A percentile compares a stretch with the other conserved stretches of the same genome.
phyloP scores from a whole-genome alignment of 129 eudicot genomes.

The Escallonia rubra region DNA sequence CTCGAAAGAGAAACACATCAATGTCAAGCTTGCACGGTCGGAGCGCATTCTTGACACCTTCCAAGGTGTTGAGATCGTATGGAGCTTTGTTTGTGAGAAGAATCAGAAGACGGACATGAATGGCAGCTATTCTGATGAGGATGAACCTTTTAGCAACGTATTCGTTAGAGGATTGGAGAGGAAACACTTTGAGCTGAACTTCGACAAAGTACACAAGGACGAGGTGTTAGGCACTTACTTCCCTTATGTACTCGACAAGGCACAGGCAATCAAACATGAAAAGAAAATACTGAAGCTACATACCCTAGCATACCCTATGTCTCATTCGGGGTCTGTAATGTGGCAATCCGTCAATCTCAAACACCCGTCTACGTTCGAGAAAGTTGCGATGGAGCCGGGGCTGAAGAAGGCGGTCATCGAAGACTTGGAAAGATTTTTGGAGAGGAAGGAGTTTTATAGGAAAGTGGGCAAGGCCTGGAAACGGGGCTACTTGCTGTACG shows the following conservation, averaged over 20 bases:
- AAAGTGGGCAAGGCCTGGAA: conserved; percentile 55
- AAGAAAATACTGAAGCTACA: conserved; percentile 28
- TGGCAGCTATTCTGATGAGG: background rate
- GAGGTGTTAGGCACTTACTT: conserved; percentile 21
- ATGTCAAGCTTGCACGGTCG: conserved; percentile 17
- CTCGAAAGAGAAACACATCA: conserved; percentile 19
- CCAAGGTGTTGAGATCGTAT: conserved; percentile 21
- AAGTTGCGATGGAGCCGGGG: conserved; percentile 36
- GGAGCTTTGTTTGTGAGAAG: conserved; percentile 28
- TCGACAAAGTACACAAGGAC: conserved; percentile 26
- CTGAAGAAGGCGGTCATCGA: conserved; percentile 20
- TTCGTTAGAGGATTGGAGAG: conserved; percentile 5
- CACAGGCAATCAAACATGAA: conserved; percentile 16
- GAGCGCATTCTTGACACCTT: conserved; percentile 21
- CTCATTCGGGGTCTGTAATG: background rate
- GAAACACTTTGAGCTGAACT: conserved; percentile 23
- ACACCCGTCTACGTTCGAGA: conserved; percentile 47
- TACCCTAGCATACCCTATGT: conserved; percentile 2
- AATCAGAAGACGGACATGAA: background rate
- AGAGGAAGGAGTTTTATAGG: conserved; percentile 39
- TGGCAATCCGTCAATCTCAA: conserved; percentile 43
- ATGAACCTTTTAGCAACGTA: background rate
- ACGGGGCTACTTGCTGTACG: conserved; percentile 47
- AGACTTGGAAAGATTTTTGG: conserved; percentile 43
- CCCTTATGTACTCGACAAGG: conserved; percentile 18